Evolutionary conservation across 2,329 filamentous ascomycete genomes (phyloP).

Genomic region (Talaromyces piceae): DNA sequence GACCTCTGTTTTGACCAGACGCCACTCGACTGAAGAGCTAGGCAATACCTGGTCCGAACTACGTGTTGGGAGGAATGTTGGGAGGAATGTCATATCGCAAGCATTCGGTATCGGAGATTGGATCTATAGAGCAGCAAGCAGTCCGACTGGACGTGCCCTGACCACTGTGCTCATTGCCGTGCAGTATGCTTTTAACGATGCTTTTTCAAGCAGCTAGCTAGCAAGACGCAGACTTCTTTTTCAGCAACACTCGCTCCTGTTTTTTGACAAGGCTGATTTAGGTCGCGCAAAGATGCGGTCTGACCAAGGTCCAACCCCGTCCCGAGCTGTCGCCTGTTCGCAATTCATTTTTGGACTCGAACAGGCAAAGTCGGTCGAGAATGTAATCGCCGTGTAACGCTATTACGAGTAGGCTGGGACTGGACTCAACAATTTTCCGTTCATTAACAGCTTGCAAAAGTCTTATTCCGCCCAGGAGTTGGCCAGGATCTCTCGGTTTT

Average conservation of each 20-base stretch:
- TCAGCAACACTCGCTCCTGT: neutral
- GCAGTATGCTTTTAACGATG: neutral
- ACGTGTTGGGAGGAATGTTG: neutral
- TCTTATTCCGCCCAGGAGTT: too few species aligned
- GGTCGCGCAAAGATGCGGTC: neutral
- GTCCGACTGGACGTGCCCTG: neutral
- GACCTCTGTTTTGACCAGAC: neutral
- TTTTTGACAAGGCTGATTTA: neutral
- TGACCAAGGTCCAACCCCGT: neutral
- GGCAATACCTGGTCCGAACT: too few species aligned
- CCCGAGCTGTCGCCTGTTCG: neutral
- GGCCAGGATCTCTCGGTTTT: neutral
- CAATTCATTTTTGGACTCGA: neutral
- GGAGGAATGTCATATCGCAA: neutral
- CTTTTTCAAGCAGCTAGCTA: neutral
- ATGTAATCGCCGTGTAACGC: neutral
- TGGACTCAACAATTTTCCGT: too few species aligned
- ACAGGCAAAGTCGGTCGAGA: neutral
- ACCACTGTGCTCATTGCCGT: neutral
- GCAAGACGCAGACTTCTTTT: too few species aligned
- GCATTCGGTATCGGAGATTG: neutral
- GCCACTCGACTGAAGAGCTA: too few species aligned
- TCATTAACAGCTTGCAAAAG: too few species aligned
- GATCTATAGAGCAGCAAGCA: neutral
- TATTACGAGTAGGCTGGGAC: neutral